Conservation (phyloP, 1,284 basidiomycete species). For the Leccinum huronense region DNA sequence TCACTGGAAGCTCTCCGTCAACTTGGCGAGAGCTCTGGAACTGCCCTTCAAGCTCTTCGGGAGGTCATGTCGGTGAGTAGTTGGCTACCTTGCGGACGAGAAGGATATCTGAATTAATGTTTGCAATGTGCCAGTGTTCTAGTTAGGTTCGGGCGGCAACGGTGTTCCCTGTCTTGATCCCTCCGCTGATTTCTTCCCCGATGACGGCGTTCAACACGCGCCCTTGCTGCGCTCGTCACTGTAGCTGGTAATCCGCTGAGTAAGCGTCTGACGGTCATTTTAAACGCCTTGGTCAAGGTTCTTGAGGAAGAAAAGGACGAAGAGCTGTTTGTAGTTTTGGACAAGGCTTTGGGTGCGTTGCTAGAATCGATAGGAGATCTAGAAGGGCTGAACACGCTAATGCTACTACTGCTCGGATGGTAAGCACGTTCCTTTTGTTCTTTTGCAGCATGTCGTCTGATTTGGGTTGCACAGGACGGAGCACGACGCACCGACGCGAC, state of each 20-base stretch:
- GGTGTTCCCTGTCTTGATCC: constrained; percentile 98
- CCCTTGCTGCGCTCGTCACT: constrained; percentile 85
- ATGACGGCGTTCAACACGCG: constrained; percentile 98
- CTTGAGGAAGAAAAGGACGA: constrained; percentile 66
- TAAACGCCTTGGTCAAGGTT: constrained; percentile 74
- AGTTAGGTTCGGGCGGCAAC: constrained; percentile 81
- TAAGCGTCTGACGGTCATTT: constrained; percentile 73
- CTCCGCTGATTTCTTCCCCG: constrained; percentile 85
- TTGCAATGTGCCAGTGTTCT: neutral
- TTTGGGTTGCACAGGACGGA: constrained; percentile 67
- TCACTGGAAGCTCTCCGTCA: constrained; percentile 90
- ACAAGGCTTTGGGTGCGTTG: constrained; percentile 72
- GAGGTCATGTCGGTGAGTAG: constrained; percentile 91
- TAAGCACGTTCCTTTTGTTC: constrained; percentile 31
- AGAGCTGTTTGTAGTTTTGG: constrained; percentile 70
- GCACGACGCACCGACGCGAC: constrained; percentile 64
- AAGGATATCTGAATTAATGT: neutral
- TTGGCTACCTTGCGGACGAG: neutral
- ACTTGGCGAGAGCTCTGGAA: constrained; percentile 88
- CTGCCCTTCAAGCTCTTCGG: constrained; percentile 89
- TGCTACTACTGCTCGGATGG: constrained; percentile 90
- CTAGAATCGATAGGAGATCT: constrained; percentile 77
- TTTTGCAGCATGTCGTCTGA: neutral
- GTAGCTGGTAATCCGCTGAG: constrained; percentile 92
- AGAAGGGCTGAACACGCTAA: constrained; percentile 85